Base-by-base conservation (phyloP, 192 early-diverging fungal species). In the Coemansia sp. region DNA sequence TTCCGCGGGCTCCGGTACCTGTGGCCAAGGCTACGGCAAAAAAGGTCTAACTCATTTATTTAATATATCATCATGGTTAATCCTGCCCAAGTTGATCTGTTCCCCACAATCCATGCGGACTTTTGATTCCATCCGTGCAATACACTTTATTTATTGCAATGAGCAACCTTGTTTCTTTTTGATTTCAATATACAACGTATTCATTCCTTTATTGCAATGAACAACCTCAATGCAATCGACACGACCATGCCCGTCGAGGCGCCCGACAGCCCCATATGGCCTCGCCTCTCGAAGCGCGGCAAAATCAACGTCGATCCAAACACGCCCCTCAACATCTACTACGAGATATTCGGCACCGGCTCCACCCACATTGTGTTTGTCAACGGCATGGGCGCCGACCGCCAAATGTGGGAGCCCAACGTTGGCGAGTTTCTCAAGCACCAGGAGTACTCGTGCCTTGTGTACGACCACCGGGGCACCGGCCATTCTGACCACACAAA, bases 401-500 rank as follows among this genome's bases (percentile, higher is more conserved):
- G 78, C 15, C 78, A 81, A 43, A 74, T 81, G 73, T 81, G 79
- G 79, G 73, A 81, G 58, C 73, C 66, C 50, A 68, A 70, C 56
- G 63, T 81, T 17, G 67, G 80, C 29, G 82, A 87, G 55, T 86
- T 93, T 60, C 79, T 87, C 10, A 73, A 73, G 14, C 84, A 69
- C 17, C 83, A 66, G 15, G 75, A 85, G 14, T 93, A 85, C 67
- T 86, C 87, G 25, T 84, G 85, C 15, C 69, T 88, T 14, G 83
- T 91, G 15, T 93, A 91, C 73, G 93, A 94, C 65, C 91, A 92
- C 81, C 85, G 93, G n/a, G 90, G 91, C 14, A 83, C 85, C 4
- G 93, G 93, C 8, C 78, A 74, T 35, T 81, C 79, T 1, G 74
- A 69, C 32, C 10, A 22, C 50, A 24, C 11, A 2, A 56, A 56